Conservation (phyloP, 2,329 filamentous ascomycete genomes). For the Paracoccidioides lutzii region DNA sequence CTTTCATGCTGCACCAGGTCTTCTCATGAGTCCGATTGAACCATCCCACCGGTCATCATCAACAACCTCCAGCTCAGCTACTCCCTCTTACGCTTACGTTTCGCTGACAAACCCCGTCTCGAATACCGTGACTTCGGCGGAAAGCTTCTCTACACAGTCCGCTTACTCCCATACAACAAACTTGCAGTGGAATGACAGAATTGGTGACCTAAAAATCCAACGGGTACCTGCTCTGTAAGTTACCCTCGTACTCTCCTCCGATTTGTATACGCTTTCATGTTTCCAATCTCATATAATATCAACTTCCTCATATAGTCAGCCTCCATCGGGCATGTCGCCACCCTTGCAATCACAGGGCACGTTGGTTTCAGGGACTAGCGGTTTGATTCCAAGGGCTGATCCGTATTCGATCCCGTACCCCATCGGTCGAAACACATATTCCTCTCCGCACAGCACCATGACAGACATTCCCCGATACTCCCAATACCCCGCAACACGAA, state of each 20-base stretch:
- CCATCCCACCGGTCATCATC: conserved; percentile 43
- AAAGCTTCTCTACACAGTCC: conserved; percentile 23
- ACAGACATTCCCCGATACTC: conserved; percentile 23
- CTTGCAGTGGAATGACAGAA: conserved; percentile 24
- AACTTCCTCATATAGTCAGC: conserved; percentile 27
- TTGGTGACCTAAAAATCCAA: conserved; percentile 25
- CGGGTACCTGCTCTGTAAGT: conserved; percentile 31
- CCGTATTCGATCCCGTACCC: conserved; percentile 24
- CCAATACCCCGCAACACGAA: conserved; percentile 22
- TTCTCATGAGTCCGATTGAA: conserved; percentile 40
- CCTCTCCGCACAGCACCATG: conserved; percentile 18
- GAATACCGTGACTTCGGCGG: conserved; percentile 15
- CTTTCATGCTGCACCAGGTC: conserved; percentile 38
- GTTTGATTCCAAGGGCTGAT: conserved; percentile 29
- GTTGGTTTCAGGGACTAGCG: conserved; percentile 17
- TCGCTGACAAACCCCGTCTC: conserved; percentile 26
- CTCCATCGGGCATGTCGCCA: conserved; percentile 35
- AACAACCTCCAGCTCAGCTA: conserved; percentile 39
- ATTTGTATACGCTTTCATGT: neutral
- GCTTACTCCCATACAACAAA: conserved; percentile 24
- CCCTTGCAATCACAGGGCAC: conserved; percentile 21
- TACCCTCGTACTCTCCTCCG: neutral
- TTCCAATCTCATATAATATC: conserved; percentile 2
- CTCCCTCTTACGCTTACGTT: conserved; percentile 36
- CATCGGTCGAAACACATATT: conserved; percentile 21